A percentile compares a stretch with the other conserved stretches of the same genome.
Evolutionary conservation across 1,284 basidiomycete species (phyloP).

Genomic region (Moesziomyces sp.): DNA sequence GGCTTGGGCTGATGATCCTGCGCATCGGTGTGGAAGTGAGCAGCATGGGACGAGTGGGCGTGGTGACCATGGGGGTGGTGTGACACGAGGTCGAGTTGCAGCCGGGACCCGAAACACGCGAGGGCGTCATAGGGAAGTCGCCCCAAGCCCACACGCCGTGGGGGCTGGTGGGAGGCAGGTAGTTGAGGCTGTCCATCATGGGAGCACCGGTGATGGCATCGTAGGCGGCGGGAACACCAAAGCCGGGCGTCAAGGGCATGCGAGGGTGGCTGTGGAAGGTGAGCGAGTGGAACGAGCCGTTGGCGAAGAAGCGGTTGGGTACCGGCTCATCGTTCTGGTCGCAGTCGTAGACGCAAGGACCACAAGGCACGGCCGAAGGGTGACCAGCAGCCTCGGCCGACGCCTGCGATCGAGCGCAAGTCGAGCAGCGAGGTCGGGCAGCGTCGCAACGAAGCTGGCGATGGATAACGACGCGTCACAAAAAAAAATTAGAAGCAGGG

Average conservation of each 20-base stretch:
- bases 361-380: slow-evolving; percentile 47
- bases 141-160: slow-evolving; percentile 48
- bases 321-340: slow-evolving; percentile 43
- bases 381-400: slow-evolving; percentile 52
- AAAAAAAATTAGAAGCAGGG: slow-evolving; percentile 4
- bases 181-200: slow-evolving; percentile 44
- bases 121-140: slow-evolving; percentile 48
- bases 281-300: slow-evolving; percentile 51
- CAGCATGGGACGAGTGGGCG: slow-evolving; percentile 33
- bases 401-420: slow-evolving; percentile 50
- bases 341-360: slow-evolving; percentile 44
- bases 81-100: slow-evolving; percentile 36
- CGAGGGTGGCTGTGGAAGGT: slow-evolving; percentile 51
- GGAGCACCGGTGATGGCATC: slow-evolving; percentile 32
- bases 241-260: slow-evolving; percentile 43
- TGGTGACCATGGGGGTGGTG: slow-evolving; percentile 40
- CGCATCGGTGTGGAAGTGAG: slow-evolving; percentile 49
- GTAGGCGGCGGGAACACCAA: slow-evolving; percentile 27
- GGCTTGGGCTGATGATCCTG: slow-evolving; percentile 49
- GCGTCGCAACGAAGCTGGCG: slow-evolving; percentile 51
- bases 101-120: slow-evolving; percentile 29
- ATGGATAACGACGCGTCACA: slow-evolving; percentile 18
- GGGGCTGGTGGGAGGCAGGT: slow-evolving; percentile 43
- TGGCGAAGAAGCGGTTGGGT: slow-evolving; percentile 46
- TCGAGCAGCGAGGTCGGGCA: slow-evolving; percentile 51